Percentiles rank a stretch among this genome's conserved stretches.
Conservation (phyloP, 176 grass and related monocot genomes). For the Miscanthus lutarioriparius region DNA sequence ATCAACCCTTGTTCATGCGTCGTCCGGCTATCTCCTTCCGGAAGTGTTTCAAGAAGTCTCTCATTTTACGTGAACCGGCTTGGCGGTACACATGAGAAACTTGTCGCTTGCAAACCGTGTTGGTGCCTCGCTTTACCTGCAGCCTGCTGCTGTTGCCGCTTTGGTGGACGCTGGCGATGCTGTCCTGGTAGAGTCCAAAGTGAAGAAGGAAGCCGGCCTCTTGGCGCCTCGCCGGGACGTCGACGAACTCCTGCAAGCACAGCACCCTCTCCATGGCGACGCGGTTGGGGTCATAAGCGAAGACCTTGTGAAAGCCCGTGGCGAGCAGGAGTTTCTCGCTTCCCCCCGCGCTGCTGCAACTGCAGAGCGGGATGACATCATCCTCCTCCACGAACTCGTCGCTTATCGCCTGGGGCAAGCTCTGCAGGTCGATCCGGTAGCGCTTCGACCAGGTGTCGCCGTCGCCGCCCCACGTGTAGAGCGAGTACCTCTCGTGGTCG, state of each 20-base stretch:
- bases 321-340: conserved; percentile 24
- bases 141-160: neutral
- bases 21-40: neutral
- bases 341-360: neutral
- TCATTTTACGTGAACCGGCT: neutral
- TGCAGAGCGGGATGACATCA: conserved; percentile 18
- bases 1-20: neutral
- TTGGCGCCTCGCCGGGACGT: neutral
- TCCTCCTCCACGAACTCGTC: conserved; percentile 13
- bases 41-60: neutral
- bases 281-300: neutral
- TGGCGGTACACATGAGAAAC: neutral
- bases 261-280: neutral
- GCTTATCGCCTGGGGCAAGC: neutral
- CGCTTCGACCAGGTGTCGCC: neutral
- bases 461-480: neutral
- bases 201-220: neutral
- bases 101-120: neutral
- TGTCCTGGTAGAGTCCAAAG: conserved; percentile 9
- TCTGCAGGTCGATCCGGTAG: neutral
- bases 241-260: neutral
- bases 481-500: neutral
- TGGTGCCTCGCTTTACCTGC: neutral
- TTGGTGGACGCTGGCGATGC: neutral
- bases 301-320: conserved; percentile 19